phyloP scores from a whole-genome alignment of 768 basidiomycete species.

The Lentinula aciculospora region DNA sequence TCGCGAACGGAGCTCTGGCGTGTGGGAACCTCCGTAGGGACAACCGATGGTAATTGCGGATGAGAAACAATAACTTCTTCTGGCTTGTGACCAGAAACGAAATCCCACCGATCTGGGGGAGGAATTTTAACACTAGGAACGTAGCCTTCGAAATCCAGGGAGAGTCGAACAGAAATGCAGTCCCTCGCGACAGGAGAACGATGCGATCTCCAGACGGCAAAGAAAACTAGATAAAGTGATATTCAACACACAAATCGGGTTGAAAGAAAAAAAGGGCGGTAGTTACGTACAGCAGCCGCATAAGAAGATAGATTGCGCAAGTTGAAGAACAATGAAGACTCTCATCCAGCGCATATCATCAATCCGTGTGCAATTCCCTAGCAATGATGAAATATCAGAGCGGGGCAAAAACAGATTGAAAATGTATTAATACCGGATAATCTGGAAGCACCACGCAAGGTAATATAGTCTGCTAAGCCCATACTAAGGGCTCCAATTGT shows the following conservation, averaged over 20 bases:
- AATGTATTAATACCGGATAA: constrained; percentile 35
- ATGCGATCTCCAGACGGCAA: constrained; percentile 49
- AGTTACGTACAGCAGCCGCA: constrained; percentile 50
- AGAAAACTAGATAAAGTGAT: constrained; percentile 34
- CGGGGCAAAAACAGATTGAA: neutral
- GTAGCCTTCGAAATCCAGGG: constrained; percentile 29
- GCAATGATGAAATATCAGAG: neutral
- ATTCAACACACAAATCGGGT: constrained; percentile 8
- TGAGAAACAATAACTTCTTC: constrained; percentile 1
- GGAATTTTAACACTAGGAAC: constrained; percentile 15
- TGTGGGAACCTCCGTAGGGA: neutral
- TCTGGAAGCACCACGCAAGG: constrained; percentile 32
- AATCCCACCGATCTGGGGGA: constrained; percentile 52
- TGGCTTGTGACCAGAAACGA: constrained; percentile 28
- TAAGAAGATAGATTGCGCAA: constrained; percentile 52
- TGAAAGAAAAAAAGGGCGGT: neutral
- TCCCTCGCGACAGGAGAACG: constrained; percentile 46
- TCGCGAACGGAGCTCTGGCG: neutral
- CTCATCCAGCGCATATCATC: constrained; percentile 28
- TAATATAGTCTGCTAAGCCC: constrained; percentile 34
- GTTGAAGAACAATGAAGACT: constrained; percentile 41
- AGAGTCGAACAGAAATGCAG: constrained; percentile 46
- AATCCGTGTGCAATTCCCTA: constrained; percentile 44
- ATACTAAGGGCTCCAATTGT: constrained; percentile 35
- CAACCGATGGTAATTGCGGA: neutral